Conservation (phyloP, 441 rosid species). For the Populus tomentosa region DNA sequence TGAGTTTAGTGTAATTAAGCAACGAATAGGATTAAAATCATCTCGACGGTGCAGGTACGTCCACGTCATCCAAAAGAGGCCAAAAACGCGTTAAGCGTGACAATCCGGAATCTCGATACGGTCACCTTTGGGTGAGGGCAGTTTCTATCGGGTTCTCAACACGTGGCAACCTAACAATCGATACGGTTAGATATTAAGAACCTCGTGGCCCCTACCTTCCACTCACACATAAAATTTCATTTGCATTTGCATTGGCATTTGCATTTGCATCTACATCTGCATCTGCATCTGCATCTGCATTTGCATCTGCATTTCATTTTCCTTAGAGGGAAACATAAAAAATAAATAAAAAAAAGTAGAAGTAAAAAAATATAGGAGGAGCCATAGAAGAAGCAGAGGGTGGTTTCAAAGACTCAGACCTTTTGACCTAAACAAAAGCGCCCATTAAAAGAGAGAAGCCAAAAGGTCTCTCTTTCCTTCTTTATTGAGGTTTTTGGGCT, state of each 20-base stretch:
- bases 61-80: constrained; percentile 53
- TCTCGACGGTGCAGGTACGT: constrained; percentile 39
- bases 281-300: neutral
- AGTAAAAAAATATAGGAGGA: neutral
- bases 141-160: constrained; percentile 9
- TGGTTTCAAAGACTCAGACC: constrained; percentile 15
- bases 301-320: constrained; percentile 8
- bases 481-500: neutral
- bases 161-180: constrained; percentile 31
- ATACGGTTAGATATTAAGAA: constrained; percentile 28
- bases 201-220: constrained; percentile 21
- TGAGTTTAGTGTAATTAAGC: constrained; percentile 11
- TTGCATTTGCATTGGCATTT: constrained; percentile 21
- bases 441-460: constrained; percentile 11
- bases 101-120: constrained; percentile 35
- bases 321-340: constrained; percentile 5
- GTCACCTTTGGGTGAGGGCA: constrained; percentile 15
- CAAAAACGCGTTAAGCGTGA: constrained; percentile 57
- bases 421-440: constrained; percentile 33
- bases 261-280: neutral
- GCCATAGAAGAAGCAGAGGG: neutral
- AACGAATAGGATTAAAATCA: constrained; percentile 13
- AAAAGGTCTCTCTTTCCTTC: constrained; percentile 3
- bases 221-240: neutral
- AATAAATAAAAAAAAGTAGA: constrained; percentile 6